Base-by-base conservation (phyloP, 75 land plant genomes). In the Pinus tabuliformis region DNA sequence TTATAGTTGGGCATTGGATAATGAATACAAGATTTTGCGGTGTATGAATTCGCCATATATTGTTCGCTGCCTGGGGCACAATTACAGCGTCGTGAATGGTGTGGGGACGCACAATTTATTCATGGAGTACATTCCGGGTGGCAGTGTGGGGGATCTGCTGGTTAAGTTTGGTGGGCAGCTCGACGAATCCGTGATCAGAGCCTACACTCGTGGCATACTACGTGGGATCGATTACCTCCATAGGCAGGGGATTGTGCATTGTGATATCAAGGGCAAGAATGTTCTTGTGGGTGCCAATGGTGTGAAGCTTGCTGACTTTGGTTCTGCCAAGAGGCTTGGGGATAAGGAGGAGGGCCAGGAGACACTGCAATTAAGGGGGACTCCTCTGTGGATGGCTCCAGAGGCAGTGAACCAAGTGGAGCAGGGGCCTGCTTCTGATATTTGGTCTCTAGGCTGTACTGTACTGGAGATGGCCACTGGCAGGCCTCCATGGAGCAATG, bases 251-350 rank as follows among this genome's bases (percentile, higher is more conserved):
- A 68, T 94, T 17, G 95, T 83, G 59, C 97, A 94, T 76, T 90
- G 97, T 52, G 97, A 94, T 65, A 84, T 94, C 56, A 94, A 94
- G 81, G 79, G 89, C 58, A 82, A 70, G 71, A 88, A 88, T 24
- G 39, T 88, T 2, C 77, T 88, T 57, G 76, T 88, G 12, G 85
- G 88, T 16, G 3, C n/a, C 64, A 68, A 16, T 28, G 82, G 83
- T 42, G 85, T 86, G 49, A 85, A 85, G 79, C 64, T 87, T 15
- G 84, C 82, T 2, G 89, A 88, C 63, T 81, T 88, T 6, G 89
- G 89, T 7, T 79, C 88, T 7, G 87, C 89, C 37, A 77, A 71
- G 75, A 59, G 66, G 3, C 36, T 65, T 16, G 68, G 37, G 14
- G 61, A 45, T 12, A 58, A 58, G 20, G 70, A 11, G 65, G 56